Base-by-base conservation (phyloP, 345 rosid genomes). In the Cardamine resedifolia region DNA sequence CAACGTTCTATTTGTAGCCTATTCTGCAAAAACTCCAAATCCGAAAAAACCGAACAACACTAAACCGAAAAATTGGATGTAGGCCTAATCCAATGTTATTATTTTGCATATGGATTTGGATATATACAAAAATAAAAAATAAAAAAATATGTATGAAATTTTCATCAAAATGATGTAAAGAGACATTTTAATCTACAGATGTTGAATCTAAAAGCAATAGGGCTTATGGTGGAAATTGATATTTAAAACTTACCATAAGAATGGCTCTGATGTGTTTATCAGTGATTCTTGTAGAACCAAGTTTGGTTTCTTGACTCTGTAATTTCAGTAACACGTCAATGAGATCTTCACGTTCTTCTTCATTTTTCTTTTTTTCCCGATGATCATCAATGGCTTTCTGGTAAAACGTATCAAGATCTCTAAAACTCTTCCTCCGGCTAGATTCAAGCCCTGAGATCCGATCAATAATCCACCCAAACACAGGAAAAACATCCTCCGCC, bases 241-340 rank as follows among this genome's bases (percentile, higher is more conserved):
- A 15, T 27, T 7, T 4, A 1, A 45, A 45, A 28, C 47, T 23
- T 53, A 76, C 79, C 79, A 76, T 76, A 36, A 76, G 56, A 56
- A 76, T 76, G 19, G 79, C 79, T 76, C 71, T 70, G 67, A 76
- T 76, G 27, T 76, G 79, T 36, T 21, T 70, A 64, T 76, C 79
- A 34, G 79, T 76, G 48, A 76, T 76, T 27, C 34, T 12, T 10
- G 59, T 4, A 4, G 79, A 76, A 38, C 79, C 79, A 0, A 76
- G 71, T 38, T 70, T 76, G 15, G 60, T 70, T 20, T 76, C 76
- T 70, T 76, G 75, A 57, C 61, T 57, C 64, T 70, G 79, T 49
- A 76, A 44, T 9, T 58, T 70, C 7, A 76, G 70, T 33, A 76
- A 57, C 1, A 76, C 76, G 16, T 76, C 79, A 12, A 76, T 76